A percentile compares a stretch with the other conserved stretches of the same genome.
These are phyloP conservation scores for Cenococcum geophilum DNA, from an alignment of 495 filamentous ascomycete genomes.

Conservation along the genomic window DNA sequence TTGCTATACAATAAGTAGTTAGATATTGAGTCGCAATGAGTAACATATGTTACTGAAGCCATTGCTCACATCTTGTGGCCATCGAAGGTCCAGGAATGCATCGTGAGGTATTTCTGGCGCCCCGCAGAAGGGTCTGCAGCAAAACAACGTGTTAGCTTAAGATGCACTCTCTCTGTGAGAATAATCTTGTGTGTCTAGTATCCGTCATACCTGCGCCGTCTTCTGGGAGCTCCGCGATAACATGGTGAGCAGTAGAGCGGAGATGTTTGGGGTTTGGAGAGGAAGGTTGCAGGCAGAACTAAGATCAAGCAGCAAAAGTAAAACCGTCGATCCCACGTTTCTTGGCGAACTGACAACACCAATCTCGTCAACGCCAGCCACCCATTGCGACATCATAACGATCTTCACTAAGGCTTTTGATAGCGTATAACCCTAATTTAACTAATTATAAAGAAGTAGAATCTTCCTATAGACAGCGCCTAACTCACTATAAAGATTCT, in stretches of 20 bases:
- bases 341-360: background rate
- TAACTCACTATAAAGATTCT: too few species aligned
- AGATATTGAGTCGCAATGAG: background rate
- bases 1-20: constrained; percentile 28
- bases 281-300: constrained; percentile 19
- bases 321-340: background rate
- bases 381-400: too few species aligned
- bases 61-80: constrained; percentile 36
- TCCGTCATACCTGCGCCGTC: constrained; percentile 41
- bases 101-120: constrained; percentile 45
- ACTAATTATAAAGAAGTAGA: too few species aligned
- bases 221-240: constrained; percentile 54
- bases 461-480: too few species aligned
- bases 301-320: constrained; percentile 24
- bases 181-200: constrained; percentile 17
- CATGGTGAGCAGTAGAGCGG: constrained; percentile 43
- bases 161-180: background rate
- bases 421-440: too few species aligned
- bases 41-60: background rate
- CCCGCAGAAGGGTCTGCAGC: constrained; percentile 51
- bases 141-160: constrained; percentile 28
- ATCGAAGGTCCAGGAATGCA: constrained; percentile 36
- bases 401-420: too few species aligned
- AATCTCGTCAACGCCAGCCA: background rate
- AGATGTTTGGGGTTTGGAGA: constrained; percentile 26